Base-by-base conservation (phyloP, 1,139 yeast genomes). In the Hanseniaspora sp. region DNA sequence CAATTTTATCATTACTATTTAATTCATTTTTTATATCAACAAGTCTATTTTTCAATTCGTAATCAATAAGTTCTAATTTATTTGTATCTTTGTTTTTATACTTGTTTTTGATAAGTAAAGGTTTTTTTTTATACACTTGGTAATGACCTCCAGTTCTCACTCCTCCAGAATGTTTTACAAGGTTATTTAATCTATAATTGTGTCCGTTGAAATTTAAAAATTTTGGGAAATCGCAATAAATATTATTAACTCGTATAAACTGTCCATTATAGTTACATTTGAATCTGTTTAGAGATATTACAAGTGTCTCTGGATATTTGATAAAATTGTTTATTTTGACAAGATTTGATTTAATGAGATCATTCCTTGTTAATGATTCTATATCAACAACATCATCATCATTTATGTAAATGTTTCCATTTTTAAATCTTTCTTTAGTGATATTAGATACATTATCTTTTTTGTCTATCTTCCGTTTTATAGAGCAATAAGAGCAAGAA, bases 81-180 rank as follows among this genome's bases (percentile, higher is more conserved):
- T 73, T 1, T 80, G 79, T 0, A 78, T 71, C 38, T 76, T 64
- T 61, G 76, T 76, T 57, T 77, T 70, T 43, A 77, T 59, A 42
- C 0, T 57, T 65, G 58, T 75, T 77, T 61, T 78, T 80, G 52
- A 76, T 79, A 59, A 74, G 76, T 11, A 76, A 67, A 1, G 92
- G 90, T 63, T 86, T 86, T 48, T 76, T 77, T 59, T 80, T 80
- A 65, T 79, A 86, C 60, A 92, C 83, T 62, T 85, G 94, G 63
- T 86, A 92, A 65, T 92, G 98, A 0, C 54, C 54, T 6, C 97
- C 98, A 48, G 82, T 80, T 18, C 83, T 77, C 67, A 92, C 97
- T 0, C 94, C 81, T 0, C 97, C 98, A 53, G 82, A 79, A 64
- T 92, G 98, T 58, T 87, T 76, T 29, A 92, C 80, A 60, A 87